Evolutionary conservation across 2,329 filamentous ascomycete genomes (phyloP), one percentile per base, ranked within the genome.

Genomic region (Dactylonectria macrodidyma): DNA sequence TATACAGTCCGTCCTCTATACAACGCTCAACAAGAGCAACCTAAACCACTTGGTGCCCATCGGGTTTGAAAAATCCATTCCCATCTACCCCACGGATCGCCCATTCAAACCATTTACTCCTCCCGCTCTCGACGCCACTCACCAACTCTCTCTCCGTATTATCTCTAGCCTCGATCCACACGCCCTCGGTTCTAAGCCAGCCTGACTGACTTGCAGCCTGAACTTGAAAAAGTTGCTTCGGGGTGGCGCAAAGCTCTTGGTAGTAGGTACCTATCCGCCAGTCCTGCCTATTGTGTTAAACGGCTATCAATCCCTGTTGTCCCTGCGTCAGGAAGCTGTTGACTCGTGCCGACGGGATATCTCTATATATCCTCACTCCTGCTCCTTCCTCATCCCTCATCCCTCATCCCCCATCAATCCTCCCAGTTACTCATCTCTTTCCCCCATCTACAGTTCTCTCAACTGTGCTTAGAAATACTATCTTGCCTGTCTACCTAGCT

Each of bases 241-340:
- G 56, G 34, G 71, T 73, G 71, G 71, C 71, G 71, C 62, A 73
- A 59, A 73, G 52, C 71, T 73, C 64, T 73, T 65, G 67, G 63
- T 6, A n/a, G 59, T 65, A 72, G 8, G 59, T 65, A 72, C 60
- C 44, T 57, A 34, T n/a, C 51, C 46, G 60, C 56, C 47, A 41
- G 62, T 36, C 48, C 61, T 72, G 44, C 69, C 69, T 65, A 68
- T 73, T 70, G 56, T 73, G 59, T 68, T 61, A 41, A 66, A 66
- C 52, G 38, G 33, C 14, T 65, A 59, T 61, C 64, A 33, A 33
- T 59, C 69, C 71, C 59, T 63, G 67, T 66, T 63, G 38, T 54
- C 62, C 52, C 52, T 70, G 67, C 50, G 51, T 26, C 44, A 57
- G 70, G 70, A 63, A 67, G 71, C 41, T 59, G 34, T 38, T 52